Percentiles rank a stretch among this genome's conserved stretches.
Conservation (phyloP, 768 basidiomycete genomes). For the Exsudoporus frostii region DNA sequence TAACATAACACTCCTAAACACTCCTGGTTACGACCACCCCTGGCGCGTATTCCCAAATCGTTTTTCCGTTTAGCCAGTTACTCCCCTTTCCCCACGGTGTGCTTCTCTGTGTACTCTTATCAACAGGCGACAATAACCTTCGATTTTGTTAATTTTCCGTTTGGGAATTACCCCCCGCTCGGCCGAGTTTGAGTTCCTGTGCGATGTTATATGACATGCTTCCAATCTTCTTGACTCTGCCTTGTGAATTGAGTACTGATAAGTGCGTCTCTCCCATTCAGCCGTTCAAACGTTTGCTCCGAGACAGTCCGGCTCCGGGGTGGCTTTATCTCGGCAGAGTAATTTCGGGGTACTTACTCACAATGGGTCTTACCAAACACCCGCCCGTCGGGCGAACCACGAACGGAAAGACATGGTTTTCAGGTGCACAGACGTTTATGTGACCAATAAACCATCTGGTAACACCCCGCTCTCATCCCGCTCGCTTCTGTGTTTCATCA, state of each 20-base stretch:
- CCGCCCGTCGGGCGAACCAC: no score
- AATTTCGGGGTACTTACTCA: not conserved
- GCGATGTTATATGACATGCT: conserved; percentile 1
- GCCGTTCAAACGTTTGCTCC: not conserved
- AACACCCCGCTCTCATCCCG: not conserved
- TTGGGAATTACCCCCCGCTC: not conserved
- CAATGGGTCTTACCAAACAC: not conserved
- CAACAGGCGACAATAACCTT: conserved; percentile 1
- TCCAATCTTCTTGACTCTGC: not conserved
- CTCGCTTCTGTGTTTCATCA: not conserved
- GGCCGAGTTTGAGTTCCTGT: not conserved
- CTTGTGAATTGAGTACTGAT: not conserved
- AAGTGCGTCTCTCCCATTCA: not conserved
- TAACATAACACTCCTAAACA: not conserved
- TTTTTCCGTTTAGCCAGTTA: not conserved
- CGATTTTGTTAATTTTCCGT: conserved; percentile 9
- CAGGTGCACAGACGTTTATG: not conserved
- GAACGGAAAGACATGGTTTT: not conserved
- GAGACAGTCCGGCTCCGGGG: not conserved
- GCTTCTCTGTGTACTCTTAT: conserved; percentile 13
- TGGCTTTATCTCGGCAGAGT: not conserved
- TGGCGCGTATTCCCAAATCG: not conserved
- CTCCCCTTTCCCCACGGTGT: conserved; percentile 10
- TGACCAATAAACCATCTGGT: not conserved
- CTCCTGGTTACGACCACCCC: conserved; percentile 5